Conservation (phyloP, 345 rosid species). For the Xanthoceras sorbifolium region DNA sequence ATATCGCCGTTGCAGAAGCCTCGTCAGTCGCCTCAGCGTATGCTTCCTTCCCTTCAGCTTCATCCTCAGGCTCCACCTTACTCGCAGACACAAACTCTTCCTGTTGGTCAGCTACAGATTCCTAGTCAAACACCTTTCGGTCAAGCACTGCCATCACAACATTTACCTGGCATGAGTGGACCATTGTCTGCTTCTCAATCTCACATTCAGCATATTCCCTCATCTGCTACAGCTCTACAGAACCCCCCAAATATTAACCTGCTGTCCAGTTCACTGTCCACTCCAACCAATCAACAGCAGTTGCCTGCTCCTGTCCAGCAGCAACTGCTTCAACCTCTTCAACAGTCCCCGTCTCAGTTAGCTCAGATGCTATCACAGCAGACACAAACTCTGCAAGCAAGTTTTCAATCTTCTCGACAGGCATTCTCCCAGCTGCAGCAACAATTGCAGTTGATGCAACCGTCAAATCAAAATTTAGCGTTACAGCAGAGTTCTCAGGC, state of each 20-base stretch:
- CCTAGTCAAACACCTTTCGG: conserved; percentile 48
- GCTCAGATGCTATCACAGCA: conserved; percentile 94
- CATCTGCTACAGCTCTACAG: conserved; percentile 47
- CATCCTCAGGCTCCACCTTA: conserved; percentile 49
- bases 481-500: conserved; percentile 59
- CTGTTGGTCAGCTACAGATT: conserved; percentile 36
- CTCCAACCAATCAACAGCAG: conserved; percentile 55
- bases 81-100: conserved; percentile 41
- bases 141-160: conserved; percentile 52
- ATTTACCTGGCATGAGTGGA: conserved; percentile 46
- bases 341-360: conserved; percentile 88
- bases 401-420: conserved; percentile 91
- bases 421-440: conserved; percentile 95
- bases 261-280: conserved; percentile 44
- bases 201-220: conserved; percentile 47
- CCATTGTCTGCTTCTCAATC: conserved; percentile 61
- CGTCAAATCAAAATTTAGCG: conserved; percentile 56
- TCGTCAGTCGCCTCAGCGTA: conserved; percentile 58
- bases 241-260: conserved; percentile 51
- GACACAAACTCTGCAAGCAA: conserved; percentile 85
- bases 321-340: conserved; percentile 60
- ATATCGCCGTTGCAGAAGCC: conserved; percentile 67
- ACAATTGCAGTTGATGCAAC: conserved; percentile 88
- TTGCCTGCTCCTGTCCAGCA: conserved; percentile 55
- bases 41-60: conserved; percentile 47